These are phyloP conservation scores for Debaryomycetaceae sp. DNA, from an alignment of 1,139 yeast species.

Conservation along the genomic window DNA sequence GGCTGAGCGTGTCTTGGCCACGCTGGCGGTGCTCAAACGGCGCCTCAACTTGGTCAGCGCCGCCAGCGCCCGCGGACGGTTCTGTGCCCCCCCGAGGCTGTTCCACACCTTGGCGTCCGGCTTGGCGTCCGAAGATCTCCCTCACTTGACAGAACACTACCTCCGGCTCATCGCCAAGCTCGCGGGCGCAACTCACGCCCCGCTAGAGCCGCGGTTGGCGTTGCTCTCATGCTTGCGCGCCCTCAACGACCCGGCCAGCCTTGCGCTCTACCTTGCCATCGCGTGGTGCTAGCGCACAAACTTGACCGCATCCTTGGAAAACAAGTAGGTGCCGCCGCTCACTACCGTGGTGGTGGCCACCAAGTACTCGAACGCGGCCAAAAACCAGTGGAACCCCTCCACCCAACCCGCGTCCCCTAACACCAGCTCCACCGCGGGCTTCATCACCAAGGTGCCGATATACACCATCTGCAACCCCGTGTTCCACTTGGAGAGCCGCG, in stretches of 20 bases:
- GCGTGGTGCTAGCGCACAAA: slow-evolving; percentile 19
- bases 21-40: too few species aligned
- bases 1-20: too few species aligned
- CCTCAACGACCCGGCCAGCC: slow-evolving; percentile 8
- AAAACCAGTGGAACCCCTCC: slow-evolving; percentile 12
- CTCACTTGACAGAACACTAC: neutral
- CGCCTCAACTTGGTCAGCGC: too few species aligned
- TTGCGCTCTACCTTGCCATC: slow-evolving; percentile 7
- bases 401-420: slow-evolving; percentile 14
- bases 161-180: slow-evolving; percentile 1
- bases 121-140: too few species aligned
- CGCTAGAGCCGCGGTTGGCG: neutral
- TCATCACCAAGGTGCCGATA: slow-evolving; percentile 68
- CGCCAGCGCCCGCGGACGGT: too few species aligned
- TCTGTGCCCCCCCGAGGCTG: too few species aligned
- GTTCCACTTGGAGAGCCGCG: slow-evolving; percentile 80
- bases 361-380: slow-evolving; percentile 22
- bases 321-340: slow-evolving; percentile 75
- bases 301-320: slow-evolving; percentile 64
- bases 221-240: slow-evolving; percentile 8
- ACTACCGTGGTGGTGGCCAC: slow-evolving; percentile 75
- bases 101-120: too few species aligned
- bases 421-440: slow-evolving; percentile 50
- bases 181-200: too few species aligned
- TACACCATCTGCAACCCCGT: slow-evolving; percentile 92